A percentile compares a stretch with the other conserved stretches of the same genome.
These are phyloP conservation scores for Ocimum tenuiflorum DNA, from an alignment of 257 asterid species.

Conservation along the genomic window DNA sequence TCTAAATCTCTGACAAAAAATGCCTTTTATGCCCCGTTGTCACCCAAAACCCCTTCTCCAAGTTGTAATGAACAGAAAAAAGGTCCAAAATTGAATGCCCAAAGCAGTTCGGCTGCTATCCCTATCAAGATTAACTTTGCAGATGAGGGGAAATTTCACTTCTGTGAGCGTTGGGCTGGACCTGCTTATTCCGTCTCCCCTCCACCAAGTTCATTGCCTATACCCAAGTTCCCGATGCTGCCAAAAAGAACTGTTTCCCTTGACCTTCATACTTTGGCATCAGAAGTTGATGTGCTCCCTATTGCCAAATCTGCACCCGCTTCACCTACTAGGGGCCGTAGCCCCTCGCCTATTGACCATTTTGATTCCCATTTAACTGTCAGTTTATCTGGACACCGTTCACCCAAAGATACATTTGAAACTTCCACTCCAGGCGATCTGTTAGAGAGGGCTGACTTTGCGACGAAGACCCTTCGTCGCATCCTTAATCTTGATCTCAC, in stretches of 20 bases:
- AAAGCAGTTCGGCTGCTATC: constrained; percentile 32
- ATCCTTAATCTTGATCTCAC: constrained; percentile 65
- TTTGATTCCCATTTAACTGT: constrained; percentile 27
- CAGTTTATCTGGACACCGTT: constrained; percentile 19
- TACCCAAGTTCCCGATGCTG: constrained; percentile 53
- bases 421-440: constrained; percentile 25
- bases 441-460: constrained; percentile 45
- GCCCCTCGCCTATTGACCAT: constrained; percentile 31
- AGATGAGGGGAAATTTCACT: constrained; percentile 22
- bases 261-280: constrained; percentile 41
- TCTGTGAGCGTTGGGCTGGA: constrained; percentile 91
- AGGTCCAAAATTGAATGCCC: constrained; percentile 9
- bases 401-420: constrained; percentile 20
- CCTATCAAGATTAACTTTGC: constrained; percentile 35
- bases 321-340: constrained; percentile 50
- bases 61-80: constrained; percentile 15
- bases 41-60: constrained; percentile 34
- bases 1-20: constrained; percentile 26
- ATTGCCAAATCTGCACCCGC: constrained; percentile 65
- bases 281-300: constrained; percentile 40
- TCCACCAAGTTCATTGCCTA: constrained; percentile 81
- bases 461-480: constrained; percentile 75
- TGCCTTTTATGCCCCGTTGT: constrained; percentile 15
- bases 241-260: constrained; percentile 68
- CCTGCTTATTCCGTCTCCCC: constrained; percentile 78